Evolutionary conservation across 345 rosid genomes (phyloP).

Genomic region (Hibiscus mutabilis): DNA sequence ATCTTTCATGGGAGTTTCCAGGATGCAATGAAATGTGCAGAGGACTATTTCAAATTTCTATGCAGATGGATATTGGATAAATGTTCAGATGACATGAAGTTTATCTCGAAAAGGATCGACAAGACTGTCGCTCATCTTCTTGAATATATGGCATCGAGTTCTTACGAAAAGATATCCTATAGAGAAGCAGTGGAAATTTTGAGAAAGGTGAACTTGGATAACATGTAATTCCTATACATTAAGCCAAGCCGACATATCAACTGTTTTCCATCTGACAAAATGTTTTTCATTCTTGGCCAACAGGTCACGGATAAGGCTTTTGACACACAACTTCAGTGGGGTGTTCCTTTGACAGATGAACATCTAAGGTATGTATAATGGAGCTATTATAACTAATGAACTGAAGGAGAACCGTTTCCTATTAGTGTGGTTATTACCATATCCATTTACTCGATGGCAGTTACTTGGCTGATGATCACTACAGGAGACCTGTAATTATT

Average conservation of each 20-base stretch:
- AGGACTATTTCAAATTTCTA: conserved; percentile 59
- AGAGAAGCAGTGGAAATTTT: conserved; percentile 48
- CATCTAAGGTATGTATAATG: conserved; percentile 57
- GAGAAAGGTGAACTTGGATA: conserved; percentile 36
- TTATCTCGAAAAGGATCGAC: conserved; percentile 56
- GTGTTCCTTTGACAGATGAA: conserved; percentile 53
- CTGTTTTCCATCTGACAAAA: neutral
- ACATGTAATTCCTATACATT: neutral
- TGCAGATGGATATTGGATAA: conserved; percentile 68
- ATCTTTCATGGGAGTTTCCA: conserved; percentile 24
- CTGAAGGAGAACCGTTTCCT: neutral
- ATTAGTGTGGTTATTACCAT: neutral
- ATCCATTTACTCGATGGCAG: conserved; percentile 31
- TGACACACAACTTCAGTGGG: conserved; percentile 57
- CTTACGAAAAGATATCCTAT: conserved; percentile 52
- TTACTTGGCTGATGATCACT: conserved; percentile 61
- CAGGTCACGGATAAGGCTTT: conserved; percentile 47
- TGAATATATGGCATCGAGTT: conserved; percentile 31
- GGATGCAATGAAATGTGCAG: conserved; percentile 82
- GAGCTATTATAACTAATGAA: too few relatives aligned
- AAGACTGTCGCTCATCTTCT: conserved; percentile 43
- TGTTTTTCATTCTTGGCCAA: neutral
- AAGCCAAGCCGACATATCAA: neutral
- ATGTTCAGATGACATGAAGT: conserved; percentile 56
- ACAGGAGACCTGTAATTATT: conserved; percentile 51